Base-by-base conservation (phyloP, 148 eudicot species). In the Arctostaphylos glauca region DNA sequence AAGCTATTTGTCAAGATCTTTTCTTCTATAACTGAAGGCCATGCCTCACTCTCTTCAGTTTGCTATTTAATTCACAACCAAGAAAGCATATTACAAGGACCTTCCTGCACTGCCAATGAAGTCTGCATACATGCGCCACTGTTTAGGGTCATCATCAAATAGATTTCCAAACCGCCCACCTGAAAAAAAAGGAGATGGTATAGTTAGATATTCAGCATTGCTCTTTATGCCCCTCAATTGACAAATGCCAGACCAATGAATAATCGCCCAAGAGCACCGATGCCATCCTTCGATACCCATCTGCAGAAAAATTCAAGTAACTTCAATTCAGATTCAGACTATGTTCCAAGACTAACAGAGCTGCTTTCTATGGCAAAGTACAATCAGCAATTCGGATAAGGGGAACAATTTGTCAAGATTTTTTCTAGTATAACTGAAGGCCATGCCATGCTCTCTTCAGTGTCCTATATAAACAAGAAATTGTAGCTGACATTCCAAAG, bases 231-330 rank as follows among this genome's bases (percentile, higher is more conserved):
- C 68, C 82, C 82, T 75, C 84, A 79, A 87, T 84, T 81, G 79
- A 83, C 50, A 58, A 83, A 60, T 75, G 16, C 80, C 94, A 88
- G 85, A 94, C 99, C 99, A 60, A 96, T 93, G 84, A 96, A 86
- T 80, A 96, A 88, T 68, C 99, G 99, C 44, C 99, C 99, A 88
- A 96, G 84, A 85, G 99, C 97, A 89, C 99, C 99, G 82, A 96
- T 93, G 87, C 99, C 99, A 88, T 96, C 99, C 90, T 96, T 96
- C 81, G 95, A 88, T 82, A 96, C 99, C 99, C 99, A 96, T 91
- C 99, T 96, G 89, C 77, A 82, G 10, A 75, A 43, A 87, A 13
- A 58, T 54, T 44, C 9, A 56, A 80, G 71, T 41, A 47, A 71
- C 60, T 83, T 70, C 16, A 83, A 56, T 79, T 19, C 59, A 84